Base-by-base conservation (phyloP, 768 basidiomycete genomes). In the Agaricus blazei region DNA sequence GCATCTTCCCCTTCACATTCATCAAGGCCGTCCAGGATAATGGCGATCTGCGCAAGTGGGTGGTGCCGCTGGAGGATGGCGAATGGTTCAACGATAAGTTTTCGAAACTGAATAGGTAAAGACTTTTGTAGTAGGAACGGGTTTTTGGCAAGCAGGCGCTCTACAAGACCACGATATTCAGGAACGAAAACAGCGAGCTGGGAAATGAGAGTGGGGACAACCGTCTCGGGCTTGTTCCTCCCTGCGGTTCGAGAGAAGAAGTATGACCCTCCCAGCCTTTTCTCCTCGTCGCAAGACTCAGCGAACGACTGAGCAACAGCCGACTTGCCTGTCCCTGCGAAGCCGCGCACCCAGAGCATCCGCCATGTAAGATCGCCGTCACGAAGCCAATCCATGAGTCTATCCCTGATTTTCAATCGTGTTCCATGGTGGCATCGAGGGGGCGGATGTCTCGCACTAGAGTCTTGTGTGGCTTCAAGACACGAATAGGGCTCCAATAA, bases 321-420 rank as follows among this genome's bases (percentile, higher is more conserved):
- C 4, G 56, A 52, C 44, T 58, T 58, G 3, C 56, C 56, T 8
- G 51, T 52, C 8, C 56, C 56, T 4, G 56, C 51, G 19, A 47
- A 44, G 5, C 56, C 56, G 34, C 11, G 45, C 9, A 58, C 24
- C 56, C 56, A 58, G 19, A 52, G 27, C 27, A 51, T 46, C 15
- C 48, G 40, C 51, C 34, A 41, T 3, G 24, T 7, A 7, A 24
- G 19, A 2, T 26, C 12, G 27, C 3, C 15, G 24, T 23, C 14
- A 41, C 3, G 14, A 7, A 51, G 26, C 50, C 37, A 51, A 2
- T 26, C 23, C 24, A 28, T 34, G 27, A 51, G 38, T 26, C 24
- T 51, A 11, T 47, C n/a, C 9, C 15, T 12, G 26, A 47, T 29
- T 8, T 15, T 26, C 15, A 29, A 24, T 24, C 50, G 50, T 9